Base-by-base conservation (phyloP, 805 yeast genomes). In the Yarrowia hollandica region DNA sequence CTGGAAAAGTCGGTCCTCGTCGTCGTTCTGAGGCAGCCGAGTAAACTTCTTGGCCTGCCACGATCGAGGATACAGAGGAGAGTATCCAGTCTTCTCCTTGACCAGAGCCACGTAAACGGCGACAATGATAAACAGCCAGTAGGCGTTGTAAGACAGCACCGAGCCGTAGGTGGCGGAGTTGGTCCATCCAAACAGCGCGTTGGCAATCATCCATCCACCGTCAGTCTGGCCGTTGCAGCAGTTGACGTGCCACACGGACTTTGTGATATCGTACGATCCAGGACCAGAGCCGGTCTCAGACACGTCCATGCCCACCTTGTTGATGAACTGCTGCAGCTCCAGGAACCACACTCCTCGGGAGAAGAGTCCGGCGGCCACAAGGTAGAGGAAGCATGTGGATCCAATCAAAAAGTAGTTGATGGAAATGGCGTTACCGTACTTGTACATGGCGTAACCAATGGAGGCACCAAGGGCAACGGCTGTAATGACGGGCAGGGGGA, bases 131-230 rank as follows among this genome's bases (percentile, higher is more conserved):
- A 74, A 72, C 59, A 91, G 66, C 99, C 99, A 92, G 78, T 92
- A 92, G 63, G 85, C 64, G 76, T 90, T 90, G 79, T 92, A 92
- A 46, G 92, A 82, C 55, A 92, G 75, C 61, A 92, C 91, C 3
- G 97, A 89, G 60, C 97, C 96, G 71, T 88, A 81, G 65, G 96
- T 90, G 62, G 97, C 98, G 59, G 96, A 82, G 75, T 92, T 92
- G 77, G 90, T 96, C 99, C 99, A 92, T 62, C 98, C 99, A 64
- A 92, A 77, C 60, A 92, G 74, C 22, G 97, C 89, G 70, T 92
- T 92, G 80, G 94, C 94, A 62, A 92, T 84, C 81, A 90, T 96
- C 98, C 98, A 92, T 76, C 97, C 97, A 65, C 86, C 84, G 74
- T 87, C 92, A 61, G 79, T 77, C 73, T 86, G 91, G 42, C 97